A percentile compares a stretch with the other conserved stretches of the same genome.
Evolutionary conservation across 306 rosid species (phyloP).

Genomic region (Vicia villosa): DNA sequence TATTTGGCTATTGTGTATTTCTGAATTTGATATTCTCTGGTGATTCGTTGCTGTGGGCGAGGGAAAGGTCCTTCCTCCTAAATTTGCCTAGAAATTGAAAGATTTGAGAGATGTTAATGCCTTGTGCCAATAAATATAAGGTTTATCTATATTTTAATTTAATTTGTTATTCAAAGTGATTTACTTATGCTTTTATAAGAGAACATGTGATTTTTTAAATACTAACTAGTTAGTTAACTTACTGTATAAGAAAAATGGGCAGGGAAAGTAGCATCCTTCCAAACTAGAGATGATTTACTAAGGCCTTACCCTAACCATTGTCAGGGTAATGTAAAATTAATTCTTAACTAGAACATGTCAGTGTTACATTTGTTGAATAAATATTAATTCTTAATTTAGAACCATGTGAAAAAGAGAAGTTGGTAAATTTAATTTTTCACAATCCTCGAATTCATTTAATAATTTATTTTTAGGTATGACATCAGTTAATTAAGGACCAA

Average conservation of each 20-base stretch:
- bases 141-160: not conserved
- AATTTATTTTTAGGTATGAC: too few relatives aligned
- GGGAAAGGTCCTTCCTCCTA: too few relatives aligned
- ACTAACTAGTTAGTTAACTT: not conserved
- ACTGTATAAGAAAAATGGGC: not conserved
- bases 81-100: too few relatives aligned
- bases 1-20: not conserved
- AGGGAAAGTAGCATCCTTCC: not conserved
- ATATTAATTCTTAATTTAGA: not conserved
- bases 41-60: too few relatives aligned
- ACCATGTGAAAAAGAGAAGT: not conserved
- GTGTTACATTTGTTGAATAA: not conserved
- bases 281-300: not conserved
- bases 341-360: not conserved
- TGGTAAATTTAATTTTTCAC: too few relatives aligned
- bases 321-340: not conserved
- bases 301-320: not conserved
- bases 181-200: not conserved
- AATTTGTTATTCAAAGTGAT: not conserved
- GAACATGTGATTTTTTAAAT: not conserved
- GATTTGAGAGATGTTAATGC: too few relatives aligned
- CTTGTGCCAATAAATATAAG: too few relatives aligned
- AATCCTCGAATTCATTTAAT: too few relatives aligned
- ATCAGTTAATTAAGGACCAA: too few relatives aligned
- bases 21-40: slow-evolving; percentile 16